A percentile compares a stretch with the other conserved stretches of the same genome.
These are phyloP conservation scores for Cladosporium austrohemisphaericum DNA, from an alignment of 2,329 filamentous ascomycete species.

Conservation along the genomic window DNA sequence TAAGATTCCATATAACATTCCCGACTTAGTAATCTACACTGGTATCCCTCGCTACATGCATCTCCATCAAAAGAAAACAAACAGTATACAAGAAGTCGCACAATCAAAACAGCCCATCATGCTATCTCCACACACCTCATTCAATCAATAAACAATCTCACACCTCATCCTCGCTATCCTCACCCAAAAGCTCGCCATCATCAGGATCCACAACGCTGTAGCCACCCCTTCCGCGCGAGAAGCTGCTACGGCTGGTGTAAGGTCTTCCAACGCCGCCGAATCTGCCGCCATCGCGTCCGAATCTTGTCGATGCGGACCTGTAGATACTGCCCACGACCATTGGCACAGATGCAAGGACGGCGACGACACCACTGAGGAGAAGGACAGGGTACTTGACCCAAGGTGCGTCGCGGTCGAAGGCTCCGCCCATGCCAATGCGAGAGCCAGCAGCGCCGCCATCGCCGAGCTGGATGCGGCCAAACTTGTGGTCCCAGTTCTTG, in stretches of 20 bases:
- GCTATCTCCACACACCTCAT: background rate
- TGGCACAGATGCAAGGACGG: constrained; percentile 54
- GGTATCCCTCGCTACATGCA: constrained; percentile 1
- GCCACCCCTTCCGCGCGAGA: constrained; percentile 80
- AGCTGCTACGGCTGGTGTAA: constrained; percentile 85
- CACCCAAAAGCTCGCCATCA: constrained; percentile 88
- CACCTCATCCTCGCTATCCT: constrained; percentile 88
- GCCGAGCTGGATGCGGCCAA: constrained; percentile 83
- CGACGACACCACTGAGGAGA: constrained; percentile 52
- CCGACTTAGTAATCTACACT: constrained; percentile 6
- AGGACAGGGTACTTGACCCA: constrained; percentile 73
- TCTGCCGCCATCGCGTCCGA: constrained; percentile 47
- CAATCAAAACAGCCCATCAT: background rate
- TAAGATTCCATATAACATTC: too few relatives aligned
- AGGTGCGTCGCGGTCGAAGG: constrained; percentile 66
- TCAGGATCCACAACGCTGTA: constrained; percentile 88
- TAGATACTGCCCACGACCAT: constrained; percentile 69
- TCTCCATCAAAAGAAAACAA: background rate
- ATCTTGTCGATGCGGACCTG: constrained; percentile 54
- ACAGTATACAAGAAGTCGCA: background rate
- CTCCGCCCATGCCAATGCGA: constrained; percentile 29
- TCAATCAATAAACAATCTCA: constrained; percentile 11
- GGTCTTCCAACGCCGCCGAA: constrained; percentile 57
- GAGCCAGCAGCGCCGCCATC: constrained; percentile 46
- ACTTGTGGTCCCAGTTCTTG: constrained; percentile 80